Conservation (phyloP, 306 rosid genomes). For the Hippophae rhamnoides region DNA sequence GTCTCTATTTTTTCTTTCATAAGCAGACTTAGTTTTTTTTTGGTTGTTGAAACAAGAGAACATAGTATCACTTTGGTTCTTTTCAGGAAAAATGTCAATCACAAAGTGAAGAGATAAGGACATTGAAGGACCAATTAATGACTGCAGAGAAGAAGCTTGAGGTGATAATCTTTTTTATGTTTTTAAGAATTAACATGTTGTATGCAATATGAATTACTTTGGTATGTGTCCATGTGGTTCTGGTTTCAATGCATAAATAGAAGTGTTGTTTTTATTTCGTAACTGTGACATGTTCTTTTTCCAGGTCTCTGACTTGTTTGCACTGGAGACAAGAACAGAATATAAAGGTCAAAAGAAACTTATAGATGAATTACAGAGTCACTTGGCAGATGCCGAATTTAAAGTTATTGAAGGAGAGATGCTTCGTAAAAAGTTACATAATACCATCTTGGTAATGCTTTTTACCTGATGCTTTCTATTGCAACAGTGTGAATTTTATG, state of each 20-base stretch:
- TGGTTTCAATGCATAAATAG: conserved; percentile 1
- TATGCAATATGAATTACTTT: conserved; percentile 3
- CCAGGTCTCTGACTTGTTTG: conserved; percentile 70
- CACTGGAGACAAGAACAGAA: conserved; percentile 60
- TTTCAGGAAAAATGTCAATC: conserved; percentile 61
- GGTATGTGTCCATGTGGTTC: conserved; percentile 13
- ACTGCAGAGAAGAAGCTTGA: conserved; percentile 64
- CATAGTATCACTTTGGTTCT: conserved; percentile 2
- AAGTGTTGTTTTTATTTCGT: neutral
- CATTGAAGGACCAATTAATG: conserved; percentile 45
- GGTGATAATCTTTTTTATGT: conserved; percentile 31
- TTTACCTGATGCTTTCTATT: neutral
- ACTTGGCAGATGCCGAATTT: conserved; percentile 66
- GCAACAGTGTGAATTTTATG: conserved; percentile 1
- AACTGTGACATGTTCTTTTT: conserved; percentile 17
- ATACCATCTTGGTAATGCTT: conserved; percentile 72
- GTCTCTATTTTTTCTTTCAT: conserved; percentile 4
- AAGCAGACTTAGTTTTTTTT: neutral
- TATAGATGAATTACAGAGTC: conserved; percentile 52
- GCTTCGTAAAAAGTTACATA: conserved; percentile 80
- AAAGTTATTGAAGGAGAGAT: conserved; percentile 78
- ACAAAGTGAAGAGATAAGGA: conserved; percentile 49
- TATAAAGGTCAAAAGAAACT: conserved; percentile 64
- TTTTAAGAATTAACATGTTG: neutral
- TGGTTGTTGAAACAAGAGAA: neutral